Evolutionary conservation across 2,329 filamentous ascomycete species (phyloP).

Genomic region (Furcasterigmium furcatum): DNA sequence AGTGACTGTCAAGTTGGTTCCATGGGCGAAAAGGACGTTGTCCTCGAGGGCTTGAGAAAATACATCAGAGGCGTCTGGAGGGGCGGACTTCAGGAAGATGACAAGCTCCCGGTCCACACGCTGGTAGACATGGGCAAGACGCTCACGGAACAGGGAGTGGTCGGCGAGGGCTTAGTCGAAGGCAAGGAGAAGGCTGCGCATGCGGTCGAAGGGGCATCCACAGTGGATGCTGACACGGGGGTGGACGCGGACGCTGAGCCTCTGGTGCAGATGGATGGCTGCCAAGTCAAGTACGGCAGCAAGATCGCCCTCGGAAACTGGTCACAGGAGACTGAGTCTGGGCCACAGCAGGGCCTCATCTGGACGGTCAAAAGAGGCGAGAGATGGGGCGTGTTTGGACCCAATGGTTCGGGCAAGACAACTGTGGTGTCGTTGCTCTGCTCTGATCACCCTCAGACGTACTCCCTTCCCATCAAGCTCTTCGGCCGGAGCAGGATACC

Average conservation of each 20-base stretch:
- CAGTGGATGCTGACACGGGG: background rate
- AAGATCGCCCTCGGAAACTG: slow-evolving; percentile 81
- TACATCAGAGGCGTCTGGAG: slow-evolving; percentile 45
- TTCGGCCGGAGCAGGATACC: slow-evolving; percentile 83
- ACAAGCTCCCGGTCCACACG: slow-evolving; percentile 42
- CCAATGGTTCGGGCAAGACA: slow-evolving; percentile 94
- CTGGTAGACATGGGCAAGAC: slow-evolving; percentile 47
- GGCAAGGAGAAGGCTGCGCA: slow-evolving; percentile 14
- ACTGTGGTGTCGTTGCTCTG: slow-evolving; percentile 89
- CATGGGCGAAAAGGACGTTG: slow-evolving; percentile 62
- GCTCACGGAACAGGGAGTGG: slow-evolving; percentile 35
- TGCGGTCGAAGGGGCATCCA: slow-evolving; percentile 1
- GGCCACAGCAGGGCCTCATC: slow-evolving; percentile 61
- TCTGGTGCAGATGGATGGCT: slow-evolving; percentile 83
- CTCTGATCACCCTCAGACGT: slow-evolving; percentile 93
- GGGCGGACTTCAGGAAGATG: slow-evolving; percentile 41
- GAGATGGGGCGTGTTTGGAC: slow-evolving; percentile 88
- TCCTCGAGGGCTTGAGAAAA: slow-evolving; percentile 51
- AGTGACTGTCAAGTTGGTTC: slow-evolving; percentile 62
- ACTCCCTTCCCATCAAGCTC: slow-evolving; percentile 80
- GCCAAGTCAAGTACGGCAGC: slow-evolving; percentile 74
- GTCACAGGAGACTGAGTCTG: slow-evolving; percentile 54
- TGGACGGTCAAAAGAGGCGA: slow-evolving; percentile 84
- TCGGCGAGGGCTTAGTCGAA: slow-evolving; percentile 31
- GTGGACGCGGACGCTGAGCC: slow-evolving; percentile 51